Evolutionary conservation across 2,329 filamentous ascomycete genomes (phyloP), one percentile per base, ranked within the genome.

Genomic region (Talaromyces sp.): DNA sequence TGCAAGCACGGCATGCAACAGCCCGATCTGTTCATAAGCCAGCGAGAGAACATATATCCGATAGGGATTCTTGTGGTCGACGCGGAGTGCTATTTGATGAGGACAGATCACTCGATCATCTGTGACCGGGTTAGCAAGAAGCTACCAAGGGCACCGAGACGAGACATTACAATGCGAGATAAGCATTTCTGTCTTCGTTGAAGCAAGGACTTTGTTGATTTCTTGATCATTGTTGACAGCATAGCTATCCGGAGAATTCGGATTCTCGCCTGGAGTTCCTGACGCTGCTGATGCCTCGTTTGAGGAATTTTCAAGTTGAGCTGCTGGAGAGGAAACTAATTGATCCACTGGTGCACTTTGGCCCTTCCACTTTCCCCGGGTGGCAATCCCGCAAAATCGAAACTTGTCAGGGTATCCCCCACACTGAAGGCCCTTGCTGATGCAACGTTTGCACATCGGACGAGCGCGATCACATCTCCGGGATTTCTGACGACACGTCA

Each of bases 401-500:
- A 67, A 69, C n/a, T 66, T 67, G 6, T 69, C 67, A 2, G 67
- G 67, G 43, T 69, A 69, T 13, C 66, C 67, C 32, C 57, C 63
- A 47, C 68, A 70, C 40, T 65, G 49, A 14, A 69, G 52, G 30
- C 68, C 68, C 43, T 68, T 70, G 10, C 58, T 61, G 14, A 66
- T 56, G 37, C 68, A 70, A 20, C 67, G 60, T 47, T 64, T 61
- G 37, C 68, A 70, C 14, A 54, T 56, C 3, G 67, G 68, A n/a
- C 65, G 61, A 19, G 52, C 57, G 2, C 66, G 66, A 47, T 70
- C 67, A 45, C 68, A 70, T 55, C 61, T 62, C 16, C 67, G 65
- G 37, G 65, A 69, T 49, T 70, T 70, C 50, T 70, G 63, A 51
- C 67, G 62, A 47, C 68, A 70, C 51, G 68, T 70, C 51, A 65